Percentiles rank a stretch among this genome's conserved stretches.
Evolutionary conservation across 139 green algal species (phyloP).

Genomic region (Coelastrella sp.): DNA sequence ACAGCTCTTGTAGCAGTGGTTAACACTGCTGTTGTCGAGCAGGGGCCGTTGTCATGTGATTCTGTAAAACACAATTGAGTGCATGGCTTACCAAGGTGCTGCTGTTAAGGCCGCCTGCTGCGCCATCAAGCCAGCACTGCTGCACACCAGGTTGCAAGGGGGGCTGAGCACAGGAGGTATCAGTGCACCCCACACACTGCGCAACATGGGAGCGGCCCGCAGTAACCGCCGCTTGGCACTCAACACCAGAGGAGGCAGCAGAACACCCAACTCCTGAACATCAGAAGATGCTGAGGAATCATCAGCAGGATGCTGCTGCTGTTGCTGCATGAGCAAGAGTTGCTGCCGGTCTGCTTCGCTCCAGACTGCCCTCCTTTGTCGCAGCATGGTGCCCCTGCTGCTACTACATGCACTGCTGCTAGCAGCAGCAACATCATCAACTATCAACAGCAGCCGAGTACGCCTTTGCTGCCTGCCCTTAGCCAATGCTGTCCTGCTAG

Average conservation of each 20-base stretch:
- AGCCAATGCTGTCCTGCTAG: neutral
- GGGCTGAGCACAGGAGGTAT: slow-evolving; percentile 48
- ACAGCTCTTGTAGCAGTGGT: no score
- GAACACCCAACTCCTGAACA: neutral
- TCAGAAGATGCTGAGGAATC: neutral
- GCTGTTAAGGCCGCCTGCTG: slow-evolving; percentile 20
- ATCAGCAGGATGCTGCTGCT: neutral
- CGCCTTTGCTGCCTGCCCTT: neutral
- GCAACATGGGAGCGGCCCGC: slow-evolving; percentile 67
- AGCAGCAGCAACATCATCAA: slow-evolving; percentile 38
- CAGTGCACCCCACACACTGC: slow-evolving; percentile 40
- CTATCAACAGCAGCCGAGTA: slow-evolving; percentile 26
- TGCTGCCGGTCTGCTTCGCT: slow-evolving; percentile 1
- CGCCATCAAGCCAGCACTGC: neutral
- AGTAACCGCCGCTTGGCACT: slow-evolving; percentile 2
- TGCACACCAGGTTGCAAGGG: neutral
- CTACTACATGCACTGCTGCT: neutral
- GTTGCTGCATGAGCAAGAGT: slow-evolving; percentile 18
- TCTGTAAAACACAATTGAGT: neutral
- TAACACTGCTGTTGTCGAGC: no score
- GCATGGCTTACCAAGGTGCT: slow-evolving; percentile 16
- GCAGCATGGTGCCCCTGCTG: slow-evolving; percentile 2
- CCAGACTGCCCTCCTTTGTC: neutral
- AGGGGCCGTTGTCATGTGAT: no score
- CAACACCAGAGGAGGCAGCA: slow-evolving; percentile 41